phyloP scores from a whole-genome alignment of 306 rosid species.

The Aeschynomene evenia region DNA sequence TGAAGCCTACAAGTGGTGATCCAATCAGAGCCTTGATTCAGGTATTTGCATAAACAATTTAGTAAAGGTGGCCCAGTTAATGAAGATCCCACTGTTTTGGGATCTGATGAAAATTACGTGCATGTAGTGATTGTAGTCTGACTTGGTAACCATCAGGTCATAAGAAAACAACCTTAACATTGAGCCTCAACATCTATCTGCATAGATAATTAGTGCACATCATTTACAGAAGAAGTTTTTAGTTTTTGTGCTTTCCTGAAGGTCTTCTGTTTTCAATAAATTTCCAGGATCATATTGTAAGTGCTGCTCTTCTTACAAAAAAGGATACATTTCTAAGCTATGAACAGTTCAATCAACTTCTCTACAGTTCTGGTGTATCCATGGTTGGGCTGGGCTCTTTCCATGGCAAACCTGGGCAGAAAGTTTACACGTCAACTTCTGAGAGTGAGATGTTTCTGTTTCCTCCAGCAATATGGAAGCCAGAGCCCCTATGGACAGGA shows the following conservation, averaged over 20 bases:
- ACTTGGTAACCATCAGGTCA: not conserved
- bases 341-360: conserved; percentile 83
- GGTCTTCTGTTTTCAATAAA: conserved; percentile 14
- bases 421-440: conserved; percentile 48
- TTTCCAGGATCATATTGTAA: conserved; percentile 85
- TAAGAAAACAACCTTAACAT: not conserved
- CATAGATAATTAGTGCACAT: not conserved
- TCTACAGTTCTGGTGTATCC: conserved; percentile 80
- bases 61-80: not conserved
- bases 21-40: conserved; percentile 95
- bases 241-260: conserved; percentile 12
- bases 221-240: not conserved
- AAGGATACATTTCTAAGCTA: conserved; percentile 69
- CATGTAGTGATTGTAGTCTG: not conserved
- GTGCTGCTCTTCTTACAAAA: conserved; percentile 90
- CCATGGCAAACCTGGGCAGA: conserved; percentile 52
- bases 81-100: conserved; percentile 1
- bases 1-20: conserved; percentile 97
- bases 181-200: conserved; percentile 9
- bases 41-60: conserved; percentile 43
- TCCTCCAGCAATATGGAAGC: conserved; percentile 92
- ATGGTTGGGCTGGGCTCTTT: conserved; percentile 39
- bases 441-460: conserved; percentile 61
- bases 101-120: not conserved
- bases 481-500: conserved; percentile 90